Evolutionary conservation across 2,329 filamentous ascomycete species (phyloP), one percentile per base, ranked within the genome.

Genomic region (Hypoxylon sp.): DNA sequence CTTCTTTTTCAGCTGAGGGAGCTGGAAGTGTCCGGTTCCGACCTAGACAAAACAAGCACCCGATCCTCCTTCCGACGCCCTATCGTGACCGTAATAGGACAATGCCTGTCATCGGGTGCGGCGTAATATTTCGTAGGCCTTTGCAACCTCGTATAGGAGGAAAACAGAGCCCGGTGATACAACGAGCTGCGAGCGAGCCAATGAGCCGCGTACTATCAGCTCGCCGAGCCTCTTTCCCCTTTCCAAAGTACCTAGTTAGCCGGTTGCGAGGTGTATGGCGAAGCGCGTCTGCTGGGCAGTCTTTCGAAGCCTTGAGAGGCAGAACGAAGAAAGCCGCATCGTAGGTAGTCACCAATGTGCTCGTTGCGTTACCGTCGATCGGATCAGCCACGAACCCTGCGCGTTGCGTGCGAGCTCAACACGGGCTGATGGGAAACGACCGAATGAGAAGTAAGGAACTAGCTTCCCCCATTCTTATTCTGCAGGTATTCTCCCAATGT

Each of bases 1-100:
- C 11, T 31, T 38, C 42, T 43, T 29, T 33, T 37, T 57, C 49
- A 55, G 58, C 58, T 61, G 35, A 58, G 52, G 46, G 52, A 60
- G 57, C 52, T 35, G 47, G 52, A 21, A n/a, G 37, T 18, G 33
- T 15, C 46, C 18, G 26, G 13, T 20, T 21, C 46, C 46, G 31
- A 40, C 21, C 20, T 7, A 23, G 17, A 27, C 24, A 21, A 33
- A 27, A 20, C 35, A 37, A 45, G 11, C 29, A 35, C 33, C 37
- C 23, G 47, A 50, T 50, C 48, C 38, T 50, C 48, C 48, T 35
- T 31, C 26, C 13, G 21, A 6, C n/a, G 9, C 18, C 20, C 17
- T 33, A 37, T 49, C 9, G 11, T 17, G 10, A 6, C 5, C n/a
- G 7, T 4, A 29, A 20, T n/a, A 40, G 2, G 29, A n/a, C 13